A percentile compares a stretch with the other conserved stretches of the same genome.
Conservation (phyloP, 495 filamentous ascomycete genomes). For the Daldinia bambusicola region DNA sequence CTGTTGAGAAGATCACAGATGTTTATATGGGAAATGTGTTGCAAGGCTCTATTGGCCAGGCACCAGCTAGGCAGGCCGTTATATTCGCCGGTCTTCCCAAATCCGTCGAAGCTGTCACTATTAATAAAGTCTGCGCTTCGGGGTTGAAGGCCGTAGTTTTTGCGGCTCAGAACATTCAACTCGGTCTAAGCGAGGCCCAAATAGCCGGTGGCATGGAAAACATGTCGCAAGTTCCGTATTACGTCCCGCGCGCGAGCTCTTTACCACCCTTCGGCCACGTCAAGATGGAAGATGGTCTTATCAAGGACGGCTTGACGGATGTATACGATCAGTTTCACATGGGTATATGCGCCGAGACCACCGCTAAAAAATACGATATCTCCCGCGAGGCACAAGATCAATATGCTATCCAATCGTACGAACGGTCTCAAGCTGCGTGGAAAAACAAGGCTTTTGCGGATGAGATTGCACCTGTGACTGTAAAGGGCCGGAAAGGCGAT, state of each 20-base stretch:
- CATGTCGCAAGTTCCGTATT: slow-evolving; percentile 95
- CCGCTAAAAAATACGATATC: slow-evolving; percentile 85
- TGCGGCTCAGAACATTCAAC: slow-evolving; percentile 92
- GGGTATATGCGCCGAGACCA: slow-evolving; percentile 97
- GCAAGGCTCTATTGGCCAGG: slow-evolving; percentile 82
- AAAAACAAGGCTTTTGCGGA: slow-evolving; percentile 78
- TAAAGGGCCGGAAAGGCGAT: slow-evolving; percentile 85
- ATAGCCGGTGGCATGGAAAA: slow-evolving; percentile 97
- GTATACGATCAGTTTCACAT: slow-evolving; percentile 97
- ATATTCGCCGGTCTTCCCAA: slow-evolving; percentile 86
- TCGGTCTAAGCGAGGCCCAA: slow-evolving; percentile 85
- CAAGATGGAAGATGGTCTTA: slow-evolving; percentile 87
- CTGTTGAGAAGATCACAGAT: slow-evolving; percentile 79
- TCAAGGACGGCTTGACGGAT: slow-evolving; percentile 96
- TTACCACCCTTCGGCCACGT: slow-evolving; percentile 86
- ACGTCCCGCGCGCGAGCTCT: slow-evolving; percentile 78
- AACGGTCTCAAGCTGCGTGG: slow-evolving; percentile 93
- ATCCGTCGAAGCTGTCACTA: slow-evolving; percentile 82
- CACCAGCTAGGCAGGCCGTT: slow-evolving; percentile 89
- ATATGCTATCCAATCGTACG: slow-evolving; percentile 88
- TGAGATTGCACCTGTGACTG: slow-evolving; percentile 86
- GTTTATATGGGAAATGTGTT: slow-evolving; percentile 99
- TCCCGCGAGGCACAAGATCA: slow-evolving; percentile 86
- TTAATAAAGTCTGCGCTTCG: slow-evolving; percentile 98
- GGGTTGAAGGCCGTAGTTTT: slow-evolving; percentile 91